Evolutionary conservation across 495 filamentous ascomycete species (phyloP), one percentile per base, ranked within the genome.

Genomic region (Geoglossum glabrum): DNA sequence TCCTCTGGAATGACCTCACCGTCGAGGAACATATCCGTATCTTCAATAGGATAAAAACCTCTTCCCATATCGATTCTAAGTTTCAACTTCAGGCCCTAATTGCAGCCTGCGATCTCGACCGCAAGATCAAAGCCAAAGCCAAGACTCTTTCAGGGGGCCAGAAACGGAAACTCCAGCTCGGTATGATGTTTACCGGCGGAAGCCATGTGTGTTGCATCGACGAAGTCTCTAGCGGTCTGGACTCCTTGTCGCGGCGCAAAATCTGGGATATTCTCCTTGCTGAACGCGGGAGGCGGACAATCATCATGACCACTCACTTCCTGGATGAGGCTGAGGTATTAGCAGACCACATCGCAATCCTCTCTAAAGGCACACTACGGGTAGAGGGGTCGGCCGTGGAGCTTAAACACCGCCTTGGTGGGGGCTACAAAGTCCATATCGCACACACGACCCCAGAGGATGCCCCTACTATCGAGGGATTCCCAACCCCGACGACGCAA

Each of bases 101-200:
- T 45, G 61, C 66, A 3, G 73, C 75, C 1, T 81, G 89, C 59
- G 88, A 90, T 63, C 75, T 95, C 11, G 73, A 73, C 17, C 69
- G 74, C 9, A 95, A 94, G 68, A 64, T 76, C 25, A 76, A 79
- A 45, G 80, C 86, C 0, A 69, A 71, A 60, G 74, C 85, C 0
- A 76, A 75, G 57, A 85, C 84, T 0, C 72, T 94, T 5, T 92
- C 86, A 1, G 87, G 88, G 6, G 88, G 88, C 0, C 88, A 95
- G 68, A 93, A 90, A 67, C 75, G 88, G 25, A 93, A 93, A 67
- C 71, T 90, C n/a, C 88, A 95, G 64, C 76, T 95, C 10, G 82
- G 83, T n/a, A 88, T 90, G 79, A 93, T 92, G 86, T 79, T 95
- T 56, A 88, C 85, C 26, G 88, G 88, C 40, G 88, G 86, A 19